phyloP scores from a whole-genome alignment of 2,329 filamentous ascomycete genomes.

The Hysterium pulicare region DNA sequence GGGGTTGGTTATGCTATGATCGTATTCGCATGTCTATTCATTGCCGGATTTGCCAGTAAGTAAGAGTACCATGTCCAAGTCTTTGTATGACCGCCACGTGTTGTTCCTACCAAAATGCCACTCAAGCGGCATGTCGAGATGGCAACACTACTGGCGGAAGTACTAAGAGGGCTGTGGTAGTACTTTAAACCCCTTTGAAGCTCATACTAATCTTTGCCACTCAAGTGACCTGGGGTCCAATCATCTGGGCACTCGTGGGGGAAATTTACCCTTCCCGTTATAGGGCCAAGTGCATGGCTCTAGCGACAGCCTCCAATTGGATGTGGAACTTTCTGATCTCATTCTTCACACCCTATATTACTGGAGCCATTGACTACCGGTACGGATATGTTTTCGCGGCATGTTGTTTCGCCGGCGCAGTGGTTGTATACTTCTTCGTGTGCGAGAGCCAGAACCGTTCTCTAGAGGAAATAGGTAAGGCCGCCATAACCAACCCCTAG shows the following conservation, averaged over 20 bases:
- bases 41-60: conserved; percentile 62
- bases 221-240: conserved; percentile 71
- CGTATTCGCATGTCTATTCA: conserved; percentile 66
- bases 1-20: conserved; percentile 59
- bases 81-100: no score
- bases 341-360: conserved; percentile 81
- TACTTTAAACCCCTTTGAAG: no score
- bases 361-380: conserved; percentile 64
- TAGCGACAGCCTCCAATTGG: conserved; percentile 46
- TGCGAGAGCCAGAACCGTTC: conserved; percentile 70
- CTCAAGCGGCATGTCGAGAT: no score
- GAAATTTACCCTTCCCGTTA: conserved; percentile 62
- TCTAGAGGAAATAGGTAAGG: conserved; percentile 75
- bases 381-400: conserved; percentile 76
- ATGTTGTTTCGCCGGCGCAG: conserved; percentile 62
- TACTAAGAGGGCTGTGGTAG: no score
- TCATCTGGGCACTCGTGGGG: conserved; percentile 67
- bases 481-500: no score
- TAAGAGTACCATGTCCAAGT: no score
- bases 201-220: no score
- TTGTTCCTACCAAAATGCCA: no score
- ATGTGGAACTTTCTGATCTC: conserved; percentile 44
- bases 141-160: no score
- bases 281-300: conserved; percentile 43
- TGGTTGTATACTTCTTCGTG: conserved; percentile 74